Evolutionary conservation across 2,329 filamentous ascomycete species (phyloP), one percentile per base, ranked within the genome.

Genomic region (Ophiostoma tasmaniense): DNA sequence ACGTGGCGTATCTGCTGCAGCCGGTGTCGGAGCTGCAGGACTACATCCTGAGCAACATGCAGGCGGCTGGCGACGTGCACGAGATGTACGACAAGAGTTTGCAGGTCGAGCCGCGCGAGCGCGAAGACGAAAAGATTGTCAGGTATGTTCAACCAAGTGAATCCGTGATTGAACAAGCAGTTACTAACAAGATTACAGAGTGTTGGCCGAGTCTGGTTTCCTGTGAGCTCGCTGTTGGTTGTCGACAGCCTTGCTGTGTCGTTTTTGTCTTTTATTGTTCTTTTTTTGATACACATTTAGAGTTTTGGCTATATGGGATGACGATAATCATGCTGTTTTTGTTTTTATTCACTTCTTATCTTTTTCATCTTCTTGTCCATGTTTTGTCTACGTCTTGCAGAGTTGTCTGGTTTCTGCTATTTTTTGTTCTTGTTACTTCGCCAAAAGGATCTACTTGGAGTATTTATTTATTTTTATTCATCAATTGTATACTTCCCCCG

Each of bases 41-140:
- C 74, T 99, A 98, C 80, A 97, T 99, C 73, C 81, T 97, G 74
- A 93, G 89, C 78, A 97, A 98, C 78, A 96, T 98, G 91, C 90
- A 96, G 80, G 90, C 90, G 37, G 94, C 95, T 3, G 91, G 93
- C 67, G 94, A 98, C 78, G 95, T 99, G 72, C 93, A 98, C 79
- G 94, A 98, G 83, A 98, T 98, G 95, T 99, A 98, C 82, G 93
- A 98, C 79, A 93, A 93, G 84, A 97, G 93, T 81, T 83, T 99
- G 80, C 85, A 89, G 76, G 89, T 99, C 71, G 95, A 99, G 79
- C 95, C 95, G 72, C 87, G 95, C 75, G 95, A 99, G 82, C 87
- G 95, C 75, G 95, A 99, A 82, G 95, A 99, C 77, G 95, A 99
- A 82, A 98, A 98, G 85, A 98, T 99, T 84, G 94, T 97, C 77